Percentiles rank a stretch among this genome's conserved stretches.
Conservation (phyloP, 495 filamentous ascomycete genomes). For the Penicillium salamii region DNA sequence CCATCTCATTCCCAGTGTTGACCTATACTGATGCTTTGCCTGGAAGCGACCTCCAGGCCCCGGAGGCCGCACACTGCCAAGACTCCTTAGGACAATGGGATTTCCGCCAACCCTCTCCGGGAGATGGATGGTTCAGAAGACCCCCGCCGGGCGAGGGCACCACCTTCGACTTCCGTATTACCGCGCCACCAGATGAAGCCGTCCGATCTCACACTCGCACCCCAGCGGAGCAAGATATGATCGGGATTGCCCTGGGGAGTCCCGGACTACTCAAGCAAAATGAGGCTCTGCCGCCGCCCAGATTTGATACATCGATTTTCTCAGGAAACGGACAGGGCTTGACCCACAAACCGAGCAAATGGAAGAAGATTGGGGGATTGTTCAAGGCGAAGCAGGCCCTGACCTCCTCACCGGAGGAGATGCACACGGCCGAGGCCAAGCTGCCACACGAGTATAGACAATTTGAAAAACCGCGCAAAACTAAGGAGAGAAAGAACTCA, state of each 20-base stretch:
- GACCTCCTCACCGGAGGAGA: constrained; percentile 19
- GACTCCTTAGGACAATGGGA: constrained; percentile 10
- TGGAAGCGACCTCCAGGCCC: constrained; percentile 28
- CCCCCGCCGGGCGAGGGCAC: constrained; percentile 11
- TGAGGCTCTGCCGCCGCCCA: constrained; percentile 16
- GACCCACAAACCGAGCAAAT: constrained; percentile 49
- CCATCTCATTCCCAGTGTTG: constrained; percentile 34
- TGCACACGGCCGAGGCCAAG: not conserved
- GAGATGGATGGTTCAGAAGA: constrained; percentile 20
- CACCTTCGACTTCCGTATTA: constrained; percentile 41
- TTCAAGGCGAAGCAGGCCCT: constrained; percentile 46
- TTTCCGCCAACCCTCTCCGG: constrained; percentile 23
- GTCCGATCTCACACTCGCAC: constrained; percentile 12
- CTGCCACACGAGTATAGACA: not conserved
- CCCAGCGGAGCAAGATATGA: constrained; percentile 31
- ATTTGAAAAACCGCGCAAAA: not conserved
- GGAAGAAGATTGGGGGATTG: constrained; percentile 54
- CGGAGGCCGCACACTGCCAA: constrained; percentile 10
- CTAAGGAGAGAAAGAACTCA: constrained; percentile 5
- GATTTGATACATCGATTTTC: constrained; percentile 17
- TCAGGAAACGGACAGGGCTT: constrained; percentile 18
- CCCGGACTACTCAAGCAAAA: constrained; percentile 38
- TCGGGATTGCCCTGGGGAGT: constrained; percentile 56
- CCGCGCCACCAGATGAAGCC: constrained; percentile 27
- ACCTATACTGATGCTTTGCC: constrained; percentile 35